These are phyloP conservation scores for Cladosporium sphaerospermum DNA, from an alignment of 2,329 filamentous ascomycete species.

Conservation along the genomic window DNA sequence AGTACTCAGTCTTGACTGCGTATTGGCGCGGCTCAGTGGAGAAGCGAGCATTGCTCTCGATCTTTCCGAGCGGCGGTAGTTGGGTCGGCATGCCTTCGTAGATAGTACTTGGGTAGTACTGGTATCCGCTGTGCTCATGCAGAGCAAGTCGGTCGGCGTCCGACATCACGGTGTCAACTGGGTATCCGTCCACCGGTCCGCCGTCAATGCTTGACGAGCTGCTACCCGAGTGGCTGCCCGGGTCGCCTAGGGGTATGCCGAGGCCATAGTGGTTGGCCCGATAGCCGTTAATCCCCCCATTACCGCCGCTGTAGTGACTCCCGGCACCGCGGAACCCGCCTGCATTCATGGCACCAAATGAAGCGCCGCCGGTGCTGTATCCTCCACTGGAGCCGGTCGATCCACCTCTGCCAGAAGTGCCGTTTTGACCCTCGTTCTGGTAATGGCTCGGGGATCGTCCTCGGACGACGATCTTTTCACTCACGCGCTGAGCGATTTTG, in stretches of 20 bases:
- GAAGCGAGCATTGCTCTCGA: constrained; percentile 21
- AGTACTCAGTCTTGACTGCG: constrained; percentile 38
- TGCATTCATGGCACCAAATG: constrained; percentile 26
- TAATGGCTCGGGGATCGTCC: constrained; percentile 70
- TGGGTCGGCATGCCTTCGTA: constrained; percentile 34
- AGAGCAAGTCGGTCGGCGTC: constrained; percentile 39
- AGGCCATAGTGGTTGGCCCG: constrained; percentile 23
- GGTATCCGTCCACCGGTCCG: constrained; percentile 24
- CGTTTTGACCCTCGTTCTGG: constrained; percentile 41
- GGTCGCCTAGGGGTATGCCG: constrained; percentile 17
- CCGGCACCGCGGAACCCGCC: constrained; percentile 23
- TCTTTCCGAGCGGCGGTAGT: constrained; percentile 27
- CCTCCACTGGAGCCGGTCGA: constrained; percentile 54
- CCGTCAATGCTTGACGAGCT: constrained; percentile 33
- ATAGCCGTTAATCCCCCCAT: constrained; percentile 21
- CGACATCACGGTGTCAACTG: constrained; percentile 34
- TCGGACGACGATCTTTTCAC: constrained; percentile 79
- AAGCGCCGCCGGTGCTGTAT: constrained; percentile 26
- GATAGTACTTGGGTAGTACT: constrained; percentile 41
- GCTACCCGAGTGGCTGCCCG: constrained; percentile 37
- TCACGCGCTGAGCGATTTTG: constrained; percentile 66
- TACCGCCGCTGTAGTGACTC: constrained; percentile 19
- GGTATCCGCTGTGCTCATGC: constrained; percentile 38
- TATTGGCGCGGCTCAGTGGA: constrained; percentile 29
- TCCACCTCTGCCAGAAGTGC: constrained; percentile 57